Percentiles rank a stretch among this genome's conserved stretches.
Conservation (phyloP, 805 yeast genomes). For the Pichia rugopelliculosa region DNA sequence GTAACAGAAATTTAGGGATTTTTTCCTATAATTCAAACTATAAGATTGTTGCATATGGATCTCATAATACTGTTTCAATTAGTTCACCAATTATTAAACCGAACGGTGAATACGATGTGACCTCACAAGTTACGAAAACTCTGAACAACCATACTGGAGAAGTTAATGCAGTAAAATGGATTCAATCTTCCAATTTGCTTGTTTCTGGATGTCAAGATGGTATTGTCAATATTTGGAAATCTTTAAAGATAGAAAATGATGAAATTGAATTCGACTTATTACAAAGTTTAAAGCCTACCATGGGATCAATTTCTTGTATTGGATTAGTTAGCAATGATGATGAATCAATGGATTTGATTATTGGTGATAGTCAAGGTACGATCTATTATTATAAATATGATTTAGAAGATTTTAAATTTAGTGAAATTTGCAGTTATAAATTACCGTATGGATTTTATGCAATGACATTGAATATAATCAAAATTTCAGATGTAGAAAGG, state of each 20-base stretch:
- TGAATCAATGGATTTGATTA: constrained; percentile 34
- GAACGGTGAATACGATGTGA: constrained; percentile 28
- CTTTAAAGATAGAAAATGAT: constrained; percentile 1
- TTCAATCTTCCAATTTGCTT: constrained; percentile 37
- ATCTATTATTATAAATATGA: constrained; percentile 45
- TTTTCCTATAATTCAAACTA: constrained; percentile 40
- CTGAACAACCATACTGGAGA: constrained; percentile 54
- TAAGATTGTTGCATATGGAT: constrained; percentile 60
- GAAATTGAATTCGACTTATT: constrained; percentile 23
- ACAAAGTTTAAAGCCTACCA: constrained; percentile 24
- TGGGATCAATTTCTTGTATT: constrained; percentile 11
- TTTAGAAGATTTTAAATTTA: constrained; percentile 14
- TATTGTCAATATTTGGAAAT: constrained; percentile 53
- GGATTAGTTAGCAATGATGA: constrained; percentile 3
- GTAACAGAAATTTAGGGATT: constrained; percentile 57
- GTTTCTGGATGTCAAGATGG: constrained; percentile 67
- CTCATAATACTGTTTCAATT: constrained; percentile 56
- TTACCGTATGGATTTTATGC: constrained; percentile 43
- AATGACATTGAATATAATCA: constrained; percentile 30
- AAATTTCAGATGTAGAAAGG: constrained; percentile 28
- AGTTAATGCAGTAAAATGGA: constrained; percentile 61
- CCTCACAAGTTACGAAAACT: constrained; percentile 39
- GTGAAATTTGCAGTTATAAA: constrained; percentile 29
- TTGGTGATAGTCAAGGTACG: constrained; percentile 61
- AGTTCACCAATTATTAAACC: constrained; percentile 46